phyloP scores from a whole-genome alignment of 2,329 filamentous ascomycete species.

The Fusarium veterinarium region DNA sequence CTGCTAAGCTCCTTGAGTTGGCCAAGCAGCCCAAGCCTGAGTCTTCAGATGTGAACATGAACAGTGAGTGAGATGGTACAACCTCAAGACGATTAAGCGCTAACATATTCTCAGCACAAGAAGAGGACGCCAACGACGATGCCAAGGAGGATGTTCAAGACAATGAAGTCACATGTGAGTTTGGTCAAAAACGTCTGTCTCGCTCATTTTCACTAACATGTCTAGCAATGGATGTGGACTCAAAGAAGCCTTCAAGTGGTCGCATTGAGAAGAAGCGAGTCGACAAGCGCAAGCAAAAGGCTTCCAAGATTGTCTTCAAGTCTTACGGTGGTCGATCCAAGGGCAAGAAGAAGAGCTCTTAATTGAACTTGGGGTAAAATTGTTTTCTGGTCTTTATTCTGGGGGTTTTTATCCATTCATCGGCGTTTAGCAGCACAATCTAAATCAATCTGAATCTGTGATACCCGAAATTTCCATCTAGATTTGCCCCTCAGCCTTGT shows the following conservation, averaged over 20 bases:
- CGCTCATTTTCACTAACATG: conserved; percentile 23
- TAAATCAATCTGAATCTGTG: conserved; percentile 44
- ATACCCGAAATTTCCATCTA: conserved; percentile 40
- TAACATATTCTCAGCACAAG: conserved; percentile 40
- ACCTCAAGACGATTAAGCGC: not conserved
- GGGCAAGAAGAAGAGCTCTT: conserved; percentile 56
- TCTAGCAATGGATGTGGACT: conserved; percentile 69
- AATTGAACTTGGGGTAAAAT: not conserved
- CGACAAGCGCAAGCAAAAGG: conserved; percentile 67
- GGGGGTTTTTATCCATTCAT: conserved; percentile 16
- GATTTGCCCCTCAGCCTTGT: conserved; percentile 40
- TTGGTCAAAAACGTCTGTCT: not conserved
- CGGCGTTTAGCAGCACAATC: conserved; percentile 45
- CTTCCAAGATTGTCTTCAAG: conserved; percentile 69
- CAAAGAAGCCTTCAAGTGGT: conserved; percentile 55
- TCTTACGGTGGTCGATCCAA: conserved; percentile 65
- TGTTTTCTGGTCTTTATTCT: conserved; percentile 33
- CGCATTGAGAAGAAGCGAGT: conserved; percentile 62
- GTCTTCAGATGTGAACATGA: conserved; percentile 62
- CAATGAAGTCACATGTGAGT: conserved; percentile 44
- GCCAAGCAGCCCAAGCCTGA: conserved; percentile 80
- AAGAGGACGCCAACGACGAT: conserved; percentile 44
- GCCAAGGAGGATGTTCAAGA: conserved; percentile 47
- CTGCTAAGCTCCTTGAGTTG: conserved; percentile 85
- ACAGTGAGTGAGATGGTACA: conserved; percentile 46